Evolutionary conservation across 139 green algal species (phyloP).

Genomic region (Eudorina sp.): DNA sequence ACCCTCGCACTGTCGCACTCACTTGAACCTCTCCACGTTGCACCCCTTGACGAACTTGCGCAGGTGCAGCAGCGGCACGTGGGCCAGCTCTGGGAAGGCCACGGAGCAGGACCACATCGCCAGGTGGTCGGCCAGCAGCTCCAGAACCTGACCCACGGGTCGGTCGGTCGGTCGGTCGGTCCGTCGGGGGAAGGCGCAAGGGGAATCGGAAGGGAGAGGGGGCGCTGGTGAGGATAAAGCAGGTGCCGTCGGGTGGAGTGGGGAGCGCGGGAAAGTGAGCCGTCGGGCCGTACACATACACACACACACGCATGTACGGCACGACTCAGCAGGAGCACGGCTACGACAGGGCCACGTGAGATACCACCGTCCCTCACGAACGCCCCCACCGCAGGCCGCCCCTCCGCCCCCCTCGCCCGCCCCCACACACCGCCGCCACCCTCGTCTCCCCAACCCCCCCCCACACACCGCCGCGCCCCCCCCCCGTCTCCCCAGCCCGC

Average conservation of each 20-base stretch:
- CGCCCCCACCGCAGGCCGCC: too few relatives aligned
- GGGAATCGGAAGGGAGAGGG: background rate
- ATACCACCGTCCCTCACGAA: too few relatives aligned
- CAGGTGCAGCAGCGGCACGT: slow-evolving; percentile 79
- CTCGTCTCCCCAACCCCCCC: background rate
- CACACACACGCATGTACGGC: too few relatives aligned
- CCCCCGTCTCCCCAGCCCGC: background rate
- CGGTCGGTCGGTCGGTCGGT: too few relatives aligned
- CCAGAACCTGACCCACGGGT: slow-evolving; percentile 84
- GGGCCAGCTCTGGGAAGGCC: slow-evolving; percentile 92
- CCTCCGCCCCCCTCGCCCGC: too few relatives aligned
- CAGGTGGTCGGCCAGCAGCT: slow-evolving; percentile 88
- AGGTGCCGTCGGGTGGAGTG: too few relatives aligned
- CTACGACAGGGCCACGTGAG: too few relatives aligned
- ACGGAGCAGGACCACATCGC: slow-evolving; percentile 82
- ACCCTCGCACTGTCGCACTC: background rate
- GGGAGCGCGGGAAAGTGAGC: too few relatives aligned
- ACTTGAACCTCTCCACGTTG: slow-evolving; percentile 85
- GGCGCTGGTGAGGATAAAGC: background rate
- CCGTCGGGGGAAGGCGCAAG: background rate
- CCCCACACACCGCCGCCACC: background rate
- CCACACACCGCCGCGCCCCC: background rate
- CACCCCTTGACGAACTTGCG: slow-evolving; percentile 84
- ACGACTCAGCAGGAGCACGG: too few relatives aligned
- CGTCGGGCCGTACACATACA: too few relatives aligned